Evolutionary conservation across 2,329 filamentous ascomycete species (phyloP).

Genomic region (Penicillium sp.): DNA sequence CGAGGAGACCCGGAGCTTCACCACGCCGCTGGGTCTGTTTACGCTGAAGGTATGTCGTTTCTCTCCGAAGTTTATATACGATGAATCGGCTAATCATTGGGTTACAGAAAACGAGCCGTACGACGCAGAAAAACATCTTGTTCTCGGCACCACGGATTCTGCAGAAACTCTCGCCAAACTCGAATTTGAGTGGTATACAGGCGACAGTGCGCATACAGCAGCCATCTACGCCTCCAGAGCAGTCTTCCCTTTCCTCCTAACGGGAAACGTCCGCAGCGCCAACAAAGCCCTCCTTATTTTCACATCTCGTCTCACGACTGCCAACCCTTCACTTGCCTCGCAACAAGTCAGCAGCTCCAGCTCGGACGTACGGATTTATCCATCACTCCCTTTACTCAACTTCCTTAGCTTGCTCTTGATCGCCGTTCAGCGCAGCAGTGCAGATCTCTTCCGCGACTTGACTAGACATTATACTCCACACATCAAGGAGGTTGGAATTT

Average conservation of each 20-base stretch:
- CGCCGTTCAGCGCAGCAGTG: slow-evolving; percentile 72
- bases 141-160: slow-evolving; percentile 85
- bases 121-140: slow-evolving; percentile 86
- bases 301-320: slow-evolving; percentile 57
- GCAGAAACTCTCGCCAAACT: slow-evolving; percentile 73
- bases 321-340: slow-evolving; percentile 61
- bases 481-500: slow-evolving; percentile 70
- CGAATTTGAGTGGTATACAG: slow-evolving; percentile 91
- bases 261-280: slow-evolving; percentile 85
- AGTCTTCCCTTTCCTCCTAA: slow-evolving; percentile 83
- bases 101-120: slow-evolving; percentile 75
- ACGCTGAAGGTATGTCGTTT: slow-evolving; percentile 70
- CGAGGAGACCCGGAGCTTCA: slow-evolving; percentile 92
- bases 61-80: background rate
- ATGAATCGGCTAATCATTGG: slow-evolving; percentile 6
- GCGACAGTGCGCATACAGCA: slow-evolving; percentile 83
- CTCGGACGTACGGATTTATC: slow-evolving; percentile 77
- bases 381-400: slow-evolving; percentile 88
- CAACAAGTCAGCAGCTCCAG: slow-evolving; percentile 75
- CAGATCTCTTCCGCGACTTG: slow-evolving; percentile 76
- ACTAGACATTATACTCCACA: slow-evolving; percentile 75
- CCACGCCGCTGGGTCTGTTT: slow-evolving; percentile 81
- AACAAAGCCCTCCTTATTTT: slow-evolving; percentile 78
- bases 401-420: slow-evolving; percentile 83
- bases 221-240: slow-evolving; percentile 81